These are phyloP conservation scores for Lichtheimia hyalospora DNA, from an alignment of 371 early-diverging fungal species.

Conservation along the genomic window DNA sequence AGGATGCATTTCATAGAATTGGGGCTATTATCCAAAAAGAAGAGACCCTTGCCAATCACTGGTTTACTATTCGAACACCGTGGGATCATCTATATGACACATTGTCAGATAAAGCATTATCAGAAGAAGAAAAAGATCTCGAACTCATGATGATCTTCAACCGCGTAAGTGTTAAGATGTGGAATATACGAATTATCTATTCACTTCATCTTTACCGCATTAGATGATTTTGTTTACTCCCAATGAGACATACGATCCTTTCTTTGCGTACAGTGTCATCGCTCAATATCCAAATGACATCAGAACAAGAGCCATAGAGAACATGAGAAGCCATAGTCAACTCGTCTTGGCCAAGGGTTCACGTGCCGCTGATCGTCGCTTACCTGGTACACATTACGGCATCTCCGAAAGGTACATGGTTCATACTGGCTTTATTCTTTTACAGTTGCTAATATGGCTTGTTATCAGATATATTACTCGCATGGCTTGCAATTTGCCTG, in stretches of 20 bases:
- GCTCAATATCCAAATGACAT: conserved; percentile 23
- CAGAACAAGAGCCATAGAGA: conserved; percentile 17
- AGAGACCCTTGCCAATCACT: not conserved
- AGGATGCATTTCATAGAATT: not conserved
- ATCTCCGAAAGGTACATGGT: conserved; percentile 37
- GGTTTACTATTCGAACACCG: not conserved
- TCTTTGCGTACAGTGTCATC: conserved; percentile 40
- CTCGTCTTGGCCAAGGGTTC: conserved; percentile 28
- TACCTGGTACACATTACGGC: conserved; percentile 46
- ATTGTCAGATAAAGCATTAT: not conserved
- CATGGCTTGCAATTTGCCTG: conserved; percentile 21
- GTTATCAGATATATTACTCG: conserved; percentile 8
- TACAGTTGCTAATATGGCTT: no score
- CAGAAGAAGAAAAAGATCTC: not conserved
- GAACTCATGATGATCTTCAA: conserved; percentile 26
- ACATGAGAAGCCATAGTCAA: conserved; percentile 15
- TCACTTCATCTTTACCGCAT: not conserved
- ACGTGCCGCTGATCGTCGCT: conserved; percentile 29
- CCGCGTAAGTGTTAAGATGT: conserved; percentile 23
- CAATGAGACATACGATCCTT: conserved; percentile 43
- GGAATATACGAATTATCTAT: not conserved
- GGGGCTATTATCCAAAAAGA: not conserved
- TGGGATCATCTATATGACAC: not conserved
- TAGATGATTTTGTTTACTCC: conserved; percentile 63
- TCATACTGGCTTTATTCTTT: no score